A percentile compares a stretch with the other conserved stretches of the same genome.
Evolutionary conservation across 75 land plant species (phyloP).

Genomic region (Azolla pinnata): DNA sequence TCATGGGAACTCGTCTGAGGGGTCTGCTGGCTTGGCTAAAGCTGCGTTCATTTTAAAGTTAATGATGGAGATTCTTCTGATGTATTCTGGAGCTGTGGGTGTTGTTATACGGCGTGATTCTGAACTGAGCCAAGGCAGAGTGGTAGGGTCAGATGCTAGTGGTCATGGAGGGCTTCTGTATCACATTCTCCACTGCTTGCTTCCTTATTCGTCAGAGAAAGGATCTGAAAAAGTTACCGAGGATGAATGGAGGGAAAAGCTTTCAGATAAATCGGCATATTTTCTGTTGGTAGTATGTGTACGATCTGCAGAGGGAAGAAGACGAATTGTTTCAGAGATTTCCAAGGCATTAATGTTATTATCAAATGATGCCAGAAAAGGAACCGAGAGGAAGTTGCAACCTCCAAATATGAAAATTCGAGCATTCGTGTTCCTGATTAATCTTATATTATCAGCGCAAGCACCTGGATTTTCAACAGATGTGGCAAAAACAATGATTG

Average conservation of each 20-base stretch:
- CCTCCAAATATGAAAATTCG: conserved; percentile 22
- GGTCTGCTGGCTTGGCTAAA: conserved; percentile 68
- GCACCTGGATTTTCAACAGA: conserved; percentile 34
- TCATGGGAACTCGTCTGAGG: conserved; percentile 38
- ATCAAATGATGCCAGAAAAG: neutral
- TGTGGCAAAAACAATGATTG: conserved; percentile 37
- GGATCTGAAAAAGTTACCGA: conserved; percentile 53
- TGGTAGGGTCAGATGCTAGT: conserved; percentile 17
- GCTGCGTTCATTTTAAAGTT: conserved; percentile 76
- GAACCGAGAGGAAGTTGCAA: conserved; percentile 9
- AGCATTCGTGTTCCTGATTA: conserved; percentile 32
- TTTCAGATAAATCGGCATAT: conserved; percentile 60
- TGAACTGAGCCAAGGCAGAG: conserved; percentile 54
- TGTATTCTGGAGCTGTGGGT: conserved; percentile 73
- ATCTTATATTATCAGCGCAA: conserved; percentile 24
- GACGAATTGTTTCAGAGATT: conserved; percentile 66
- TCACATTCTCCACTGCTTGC: conserved; percentile 73
- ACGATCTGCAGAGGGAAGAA: conserved; percentile 84
- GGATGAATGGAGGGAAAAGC: conserved; percentile 84
- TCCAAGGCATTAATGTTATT: neutral
- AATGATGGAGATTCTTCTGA: conserved; percentile 70
- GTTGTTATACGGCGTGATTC: conserved; percentile 84
- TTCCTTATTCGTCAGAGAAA: conserved; percentile 43
- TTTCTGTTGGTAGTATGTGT: conserved; percentile 88
- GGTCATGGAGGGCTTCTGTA: conserved; percentile 64